Percentiles rank a stretch among this genome's conserved stretches.
These are phyloP conservation scores for Fraxinus pennsylvanica DNA, from an alignment of 257 asterid species.

Conservation along the genomic window DNA sequence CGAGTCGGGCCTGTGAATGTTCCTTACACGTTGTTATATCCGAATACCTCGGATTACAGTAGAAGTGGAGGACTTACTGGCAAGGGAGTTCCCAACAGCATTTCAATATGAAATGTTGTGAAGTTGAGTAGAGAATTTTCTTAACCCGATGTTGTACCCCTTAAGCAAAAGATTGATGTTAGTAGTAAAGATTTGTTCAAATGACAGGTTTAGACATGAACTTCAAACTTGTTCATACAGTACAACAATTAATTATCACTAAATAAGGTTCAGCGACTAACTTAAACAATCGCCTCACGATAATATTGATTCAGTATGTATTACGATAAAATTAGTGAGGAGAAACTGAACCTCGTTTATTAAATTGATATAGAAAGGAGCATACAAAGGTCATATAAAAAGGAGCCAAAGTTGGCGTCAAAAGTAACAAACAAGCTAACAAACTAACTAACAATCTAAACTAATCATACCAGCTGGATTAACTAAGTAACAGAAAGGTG, in stretches of 20 bases:
- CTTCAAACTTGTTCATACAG: background rate
- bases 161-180: background rate
- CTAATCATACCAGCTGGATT: too few relatives aligned
- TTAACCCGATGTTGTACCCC: background rate
- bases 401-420: too few relatives aligned
- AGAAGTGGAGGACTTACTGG: constrained; percentile 63
- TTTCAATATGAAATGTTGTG: constrained; percentile 50
- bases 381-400: too few relatives aligned
- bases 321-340: too few relatives aligned
- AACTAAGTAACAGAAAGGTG: too few relatives aligned
- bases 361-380: too few relatives aligned
- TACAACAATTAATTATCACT: background rate
- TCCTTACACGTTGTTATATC: constrained; percentile 58
- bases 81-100: constrained; percentile 74
- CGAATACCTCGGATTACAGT: constrained; percentile 43
- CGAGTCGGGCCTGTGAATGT: constrained; percentile 62
- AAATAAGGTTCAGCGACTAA: too few relatives aligned
- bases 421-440: too few relatives aligned
- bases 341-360: too few relatives aligned
- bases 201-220: background rate
- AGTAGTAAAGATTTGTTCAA: background rate
- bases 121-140: background rate
- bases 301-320: too few relatives aligned
- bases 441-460: too few relatives aligned
- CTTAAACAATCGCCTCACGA: too few relatives aligned